A percentile compares a stretch with the other conserved stretches of the same genome.
phyloP scores from a whole-genome alignment of 306 rosid species.

The Lagenaria siceraria region DNA sequence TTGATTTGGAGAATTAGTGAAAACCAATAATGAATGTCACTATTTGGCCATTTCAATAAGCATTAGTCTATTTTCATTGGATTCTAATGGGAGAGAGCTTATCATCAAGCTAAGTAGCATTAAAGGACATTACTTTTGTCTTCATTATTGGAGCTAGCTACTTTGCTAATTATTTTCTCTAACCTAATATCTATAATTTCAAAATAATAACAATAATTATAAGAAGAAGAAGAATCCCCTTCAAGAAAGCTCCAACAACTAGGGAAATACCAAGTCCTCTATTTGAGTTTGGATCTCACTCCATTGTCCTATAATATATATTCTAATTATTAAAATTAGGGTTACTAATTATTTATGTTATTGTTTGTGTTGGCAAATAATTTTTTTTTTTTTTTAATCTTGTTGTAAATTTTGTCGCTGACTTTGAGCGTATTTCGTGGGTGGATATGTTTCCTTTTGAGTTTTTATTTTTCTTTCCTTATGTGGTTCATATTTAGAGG shows the following conservation, averaged over 20 bases:
- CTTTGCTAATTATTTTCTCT: background rate
- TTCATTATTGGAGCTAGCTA: constrained; percentile 14
- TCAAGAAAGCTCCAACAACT: constrained; percentile 17
- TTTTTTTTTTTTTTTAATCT: too few relatives aligned
- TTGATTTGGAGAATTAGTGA: background rate
- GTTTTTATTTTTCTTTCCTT: too few relatives aligned
- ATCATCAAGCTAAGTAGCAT: constrained; percentile 16
- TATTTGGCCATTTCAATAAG: background rate
- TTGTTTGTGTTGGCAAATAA: too few relatives aligned
- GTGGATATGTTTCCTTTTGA: too few relatives aligned
- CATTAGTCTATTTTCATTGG: constrained; percentile 33
- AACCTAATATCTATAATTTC: background rate
- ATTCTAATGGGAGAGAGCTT: constrained; percentile 25
- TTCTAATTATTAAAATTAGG: background rate
- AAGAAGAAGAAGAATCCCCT: background rate
- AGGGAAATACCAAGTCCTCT: constrained; percentile 5
- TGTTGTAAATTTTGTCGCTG: too few relatives aligned
- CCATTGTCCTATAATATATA: background rate
- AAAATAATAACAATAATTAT: background rate
- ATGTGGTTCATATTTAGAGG: too few relatives aligned
- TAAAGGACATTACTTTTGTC: constrained; percentile 11
- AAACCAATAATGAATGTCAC: background rate
- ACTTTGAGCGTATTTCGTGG: too few relatives aligned
- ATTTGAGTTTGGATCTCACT: background rate
- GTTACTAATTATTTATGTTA: background rate